These are phyloP conservation scores for Malassezia vespertilionis DNA, from an alignment of 1,284 basidiomycete genomes.

Conservation along the genomic window DNA sequence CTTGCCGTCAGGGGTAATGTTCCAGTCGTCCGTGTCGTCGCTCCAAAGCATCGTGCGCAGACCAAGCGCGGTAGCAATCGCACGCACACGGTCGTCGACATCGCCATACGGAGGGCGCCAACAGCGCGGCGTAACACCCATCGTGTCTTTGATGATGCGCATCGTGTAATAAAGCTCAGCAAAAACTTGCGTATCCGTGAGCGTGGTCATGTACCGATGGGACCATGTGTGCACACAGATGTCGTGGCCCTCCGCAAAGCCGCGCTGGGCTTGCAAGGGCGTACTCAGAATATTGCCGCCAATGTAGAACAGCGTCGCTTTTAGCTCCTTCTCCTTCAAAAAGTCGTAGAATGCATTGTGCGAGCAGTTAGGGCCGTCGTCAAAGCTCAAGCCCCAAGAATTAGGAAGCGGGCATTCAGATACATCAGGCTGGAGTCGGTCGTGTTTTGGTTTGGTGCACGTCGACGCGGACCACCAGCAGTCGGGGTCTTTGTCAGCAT, in stretches of 20 bases:
- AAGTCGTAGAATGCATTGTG: conserved; percentile 54
- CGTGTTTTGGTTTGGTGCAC: conserved; percentile 43
- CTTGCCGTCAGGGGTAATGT: conserved; percentile 41
- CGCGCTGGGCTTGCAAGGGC: conserved; percentile 53
- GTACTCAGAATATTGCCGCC: conserved; percentile 53
- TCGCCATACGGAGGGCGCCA: conserved; percentile 53
- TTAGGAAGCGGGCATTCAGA: conserved; percentile 49
- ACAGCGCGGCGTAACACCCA: conserved; percentile 51
- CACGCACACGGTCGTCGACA: conserved; percentile 53
- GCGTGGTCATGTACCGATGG: conserved; percentile 52
- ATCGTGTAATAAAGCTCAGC: conserved; percentile 54
- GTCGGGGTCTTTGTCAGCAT: conserved; percentile 26
- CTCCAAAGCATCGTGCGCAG: conserved; percentile 52
- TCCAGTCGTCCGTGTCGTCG: conserved; percentile 51
- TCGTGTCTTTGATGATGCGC: conserved; percentile 51
- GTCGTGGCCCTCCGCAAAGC: conserved; percentile 40
- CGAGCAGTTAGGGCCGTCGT: conserved; percentile 51
- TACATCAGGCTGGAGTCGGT: conserved; percentile 47
- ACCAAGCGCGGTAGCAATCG: conserved; percentile 51
- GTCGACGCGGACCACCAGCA: conserved; percentile 39
- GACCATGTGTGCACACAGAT: conserved; percentile 48
- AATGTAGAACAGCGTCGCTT: conserved; percentile 52
- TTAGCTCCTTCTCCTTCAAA: conserved; percentile 50
- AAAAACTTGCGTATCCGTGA: conserved; percentile 52
- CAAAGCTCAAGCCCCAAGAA: conserved; percentile 53